These are phyloP conservation scores for Hippophae tibetana DNA, from an alignment of 306 rosid species.

Conservation along the genomic window DNA sequence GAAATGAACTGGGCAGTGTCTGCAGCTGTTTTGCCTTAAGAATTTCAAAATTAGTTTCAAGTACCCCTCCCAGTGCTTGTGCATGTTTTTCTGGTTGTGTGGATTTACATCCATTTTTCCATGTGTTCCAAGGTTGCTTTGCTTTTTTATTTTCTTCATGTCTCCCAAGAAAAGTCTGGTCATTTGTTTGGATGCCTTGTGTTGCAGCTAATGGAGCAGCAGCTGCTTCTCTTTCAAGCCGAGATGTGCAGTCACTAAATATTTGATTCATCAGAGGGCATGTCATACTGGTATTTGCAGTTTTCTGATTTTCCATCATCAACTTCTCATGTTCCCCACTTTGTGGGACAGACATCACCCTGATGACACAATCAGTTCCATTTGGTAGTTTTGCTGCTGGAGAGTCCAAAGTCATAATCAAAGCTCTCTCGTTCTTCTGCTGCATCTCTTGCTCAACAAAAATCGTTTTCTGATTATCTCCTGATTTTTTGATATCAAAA, in stretches of 20 bases:
- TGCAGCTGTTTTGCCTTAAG: slow-evolving; percentile 20
- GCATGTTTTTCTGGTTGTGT: slow-evolving; percentile 27
- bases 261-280: slow-evolving; percentile 22
- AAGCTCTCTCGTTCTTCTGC: slow-evolving; percentile 23
- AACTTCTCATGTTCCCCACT: slow-evolving; percentile 17
- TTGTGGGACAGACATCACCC: slow-evolving; percentile 22
- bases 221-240: slow-evolving; percentile 27
- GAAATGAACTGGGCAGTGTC: slow-evolving; percentile 24
- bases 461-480: slow-evolving; percentile 25
- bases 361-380: slow-evolving; percentile 18
- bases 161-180: slow-evolving; percentile 17
- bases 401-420: slow-evolving; percentile 18
- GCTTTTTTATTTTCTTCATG: slow-evolving; percentile 23
- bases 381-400: slow-evolving; percentile 19
- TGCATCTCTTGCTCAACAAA: slow-evolving; percentile 32
- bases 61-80: slow-evolving; percentile 19
- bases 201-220: slow-evolving; percentile 19
- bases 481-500: slow-evolving; percentile 38
- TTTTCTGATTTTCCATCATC: slow-evolving; percentile 25
- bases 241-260: slow-evolving; percentile 12
- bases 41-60: slow-evolving; percentile 22
- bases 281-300: slow-evolving; percentile 17
- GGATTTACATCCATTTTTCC: slow-evolving; percentile 17
- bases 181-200: slow-evolving; percentile 19
- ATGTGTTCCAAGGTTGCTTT: slow-evolving; percentile 26